A percentile compares a stretch with the other conserved stretches of the same genome.
phyloP scores from a whole-genome alignment of 257 asterid species.

The Linderniella brevidens region DNA sequence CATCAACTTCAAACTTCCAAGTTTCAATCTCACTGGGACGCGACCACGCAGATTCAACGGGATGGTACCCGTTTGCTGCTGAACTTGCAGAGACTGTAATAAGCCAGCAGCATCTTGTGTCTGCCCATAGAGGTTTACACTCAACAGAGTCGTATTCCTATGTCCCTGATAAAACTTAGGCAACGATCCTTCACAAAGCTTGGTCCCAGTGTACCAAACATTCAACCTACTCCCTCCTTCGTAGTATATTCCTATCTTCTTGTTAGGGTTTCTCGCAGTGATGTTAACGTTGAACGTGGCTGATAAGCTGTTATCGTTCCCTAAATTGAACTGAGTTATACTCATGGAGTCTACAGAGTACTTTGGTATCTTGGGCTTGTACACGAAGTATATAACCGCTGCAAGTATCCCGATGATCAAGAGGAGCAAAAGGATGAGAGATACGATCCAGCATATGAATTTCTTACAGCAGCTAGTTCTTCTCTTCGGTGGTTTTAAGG shows the following conservation, averaged over 20 bases:
- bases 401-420: constrained; percentile 36
- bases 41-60: constrained; percentile 36
- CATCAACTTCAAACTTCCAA: constrained; percentile 64
- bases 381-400: constrained; percentile 48
- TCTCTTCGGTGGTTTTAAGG: constrained; percentile 27
- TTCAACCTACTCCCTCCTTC: constrained; percentile 54
- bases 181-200: constrained; percentile 65
- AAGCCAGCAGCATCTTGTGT: constrained; percentile 38
- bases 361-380: constrained; percentile 56
- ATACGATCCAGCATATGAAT: constrained; percentile 60
- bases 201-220: constrained; percentile 43
- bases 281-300: constrained; percentile 53
- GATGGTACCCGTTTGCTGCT: constrained; percentile 58
- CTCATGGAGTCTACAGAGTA: constrained; percentile 65
- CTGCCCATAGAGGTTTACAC: constrained; percentile 46
- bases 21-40: constrained; percentile 74
- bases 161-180: constrained; percentile 91
- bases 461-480: constrained; percentile 36
- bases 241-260: constrained; percentile 70
- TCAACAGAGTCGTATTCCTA: constrained; percentile 57
- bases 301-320: constrained; percentile 39
- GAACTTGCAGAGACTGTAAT: constrained; percentile 38
- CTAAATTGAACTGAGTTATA: constrained; percentile 31
- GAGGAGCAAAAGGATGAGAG: constrained; percentile 22
- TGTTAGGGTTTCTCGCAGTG: constrained; percentile 79